phyloP scores from a whole-genome alignment of 331 rosid species.

The Malus hybrid region DNA sequence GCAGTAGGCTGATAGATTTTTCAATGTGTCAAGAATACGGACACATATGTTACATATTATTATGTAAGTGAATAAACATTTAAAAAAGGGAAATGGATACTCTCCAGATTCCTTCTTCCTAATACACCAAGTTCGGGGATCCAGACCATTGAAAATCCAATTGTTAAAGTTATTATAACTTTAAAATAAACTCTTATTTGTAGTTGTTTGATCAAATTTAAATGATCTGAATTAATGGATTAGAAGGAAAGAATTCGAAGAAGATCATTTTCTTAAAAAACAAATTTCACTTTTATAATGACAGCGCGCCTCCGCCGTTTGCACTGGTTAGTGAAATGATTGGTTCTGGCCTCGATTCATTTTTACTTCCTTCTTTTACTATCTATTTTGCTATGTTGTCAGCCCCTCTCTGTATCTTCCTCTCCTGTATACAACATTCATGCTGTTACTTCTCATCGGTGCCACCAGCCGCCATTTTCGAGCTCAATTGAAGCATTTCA shows the following conservation, averaged over 20 bases:
- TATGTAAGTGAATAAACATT: no score
- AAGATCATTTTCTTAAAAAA: rapidly evolving
- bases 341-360: not conserved
- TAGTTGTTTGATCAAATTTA: no score
- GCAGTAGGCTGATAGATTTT: no score
- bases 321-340: not conserved
- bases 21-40: no score
- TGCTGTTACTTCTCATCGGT: not conserved
- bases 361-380: not conserved
- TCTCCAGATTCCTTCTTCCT: rapidly evolving
- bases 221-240: no score
- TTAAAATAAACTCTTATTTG: rapidly evolving
- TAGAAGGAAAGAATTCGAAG: rapidly evolving
- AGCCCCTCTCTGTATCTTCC: not conserved
- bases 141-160: no score
- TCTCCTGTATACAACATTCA: not conserved
- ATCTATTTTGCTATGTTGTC: not conserved
- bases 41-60: no score
- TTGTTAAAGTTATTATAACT: no score
- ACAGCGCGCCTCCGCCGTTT: no score
- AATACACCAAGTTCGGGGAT: no score
- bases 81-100: no score
- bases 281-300: no score
- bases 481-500: not conserved
- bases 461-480: not conserved